Evolutionary conservation across 805 yeast genomes (phyloP), one percentile per base, ranked within the genome.

Genomic region (Danielia oregonensis): DNA sequence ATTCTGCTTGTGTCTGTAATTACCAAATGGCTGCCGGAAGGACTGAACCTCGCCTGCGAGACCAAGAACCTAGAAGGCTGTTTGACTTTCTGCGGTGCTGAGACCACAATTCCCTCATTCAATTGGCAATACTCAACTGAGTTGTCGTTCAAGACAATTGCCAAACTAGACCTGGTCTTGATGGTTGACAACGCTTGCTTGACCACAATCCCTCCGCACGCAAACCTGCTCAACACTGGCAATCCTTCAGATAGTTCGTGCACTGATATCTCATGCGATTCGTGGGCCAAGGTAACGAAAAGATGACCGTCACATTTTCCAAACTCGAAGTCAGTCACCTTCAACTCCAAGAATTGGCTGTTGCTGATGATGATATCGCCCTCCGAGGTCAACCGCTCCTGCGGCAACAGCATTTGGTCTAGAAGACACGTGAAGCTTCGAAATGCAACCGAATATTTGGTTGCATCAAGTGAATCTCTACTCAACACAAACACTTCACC

Each of bases 401-500:
- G 38, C 5, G 42, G 35, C 14, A 59, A 35, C 11, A 40, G 37
- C 30, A 57, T 43, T 18, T 57, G 58, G 16, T 39, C 34, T 9
- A 54, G 32, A 15, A 64, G 40, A 3, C 47, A 33, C 9, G 57
- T 52, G 30, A 63, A 61, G 18, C 64, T 45, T 16, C 54, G 54
- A 22, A 49, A 37, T 26, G 44, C 47, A 3, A 60, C 52, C 10
- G 33, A 21, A 31, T 57, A 65, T 25, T 52, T 50, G 24, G 47
- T 52, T 4, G 46, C 32, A 18, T 46, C 52, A 10, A 44, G 36
- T n/a, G 52, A 44, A 6, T 51, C 47, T 31, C 70, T 44, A 26
- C 52, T 50, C 13, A 65, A 41, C 4, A 65, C 36, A 24, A 65
- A 33, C 10, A 65, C 45, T 34, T 67, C 73, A 0, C 68, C 66